Percentiles rank a stretch among this genome's conserved stretches.
Evolutionary conservation across 768 basidiomycete species (phyloP).

Genomic region (Phlebiopsis gigantea): DNA sequence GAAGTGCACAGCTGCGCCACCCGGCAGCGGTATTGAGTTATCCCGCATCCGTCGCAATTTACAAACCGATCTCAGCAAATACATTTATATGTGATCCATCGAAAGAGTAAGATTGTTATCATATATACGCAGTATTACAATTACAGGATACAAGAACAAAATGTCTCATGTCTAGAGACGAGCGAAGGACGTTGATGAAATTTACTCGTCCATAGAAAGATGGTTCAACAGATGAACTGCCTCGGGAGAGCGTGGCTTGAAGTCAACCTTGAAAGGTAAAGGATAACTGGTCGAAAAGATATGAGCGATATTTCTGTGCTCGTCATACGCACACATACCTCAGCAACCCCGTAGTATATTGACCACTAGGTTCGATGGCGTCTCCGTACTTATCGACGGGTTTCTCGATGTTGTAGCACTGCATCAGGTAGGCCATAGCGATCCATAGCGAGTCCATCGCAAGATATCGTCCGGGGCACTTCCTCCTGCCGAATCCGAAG

Average conservation of each 20-base stretch:
- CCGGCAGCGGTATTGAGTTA: neutral
- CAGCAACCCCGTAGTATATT: conserved; percentile 1
- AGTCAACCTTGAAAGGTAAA: conserved; percentile 16
- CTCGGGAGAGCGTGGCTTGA: conserved; percentile 16
- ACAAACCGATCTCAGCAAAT: too few species aligned
- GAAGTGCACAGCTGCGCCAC: neutral
- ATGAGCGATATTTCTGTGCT: neutral
- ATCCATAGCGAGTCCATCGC: conserved; percentile 7
- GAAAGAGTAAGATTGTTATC: too few species aligned
- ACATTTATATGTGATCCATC: too few species aligned
- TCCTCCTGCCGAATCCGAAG: conserved; percentile 18
- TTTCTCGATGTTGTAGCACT: conserved; percentile 5
- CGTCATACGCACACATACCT: neutral
- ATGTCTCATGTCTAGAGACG: neutral
- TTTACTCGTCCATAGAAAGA: conserved; percentile 4
- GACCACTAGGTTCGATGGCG: neutral
- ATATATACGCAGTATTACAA: neutral
- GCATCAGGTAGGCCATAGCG: conserved; percentile 1
- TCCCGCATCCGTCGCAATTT: neutral
- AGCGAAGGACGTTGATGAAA: neutral
- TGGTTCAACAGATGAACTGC: neutral
- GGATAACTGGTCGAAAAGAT: conserved; percentile 13
- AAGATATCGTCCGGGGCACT: conserved; percentile 7
- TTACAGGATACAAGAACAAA: too few species aligned
- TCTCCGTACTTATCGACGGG: conserved; percentile 3